Evolutionary conservation across 1,139 yeast genomes (phyloP).

Genomic region (Scheffersomyces illinoinensis): DNA sequence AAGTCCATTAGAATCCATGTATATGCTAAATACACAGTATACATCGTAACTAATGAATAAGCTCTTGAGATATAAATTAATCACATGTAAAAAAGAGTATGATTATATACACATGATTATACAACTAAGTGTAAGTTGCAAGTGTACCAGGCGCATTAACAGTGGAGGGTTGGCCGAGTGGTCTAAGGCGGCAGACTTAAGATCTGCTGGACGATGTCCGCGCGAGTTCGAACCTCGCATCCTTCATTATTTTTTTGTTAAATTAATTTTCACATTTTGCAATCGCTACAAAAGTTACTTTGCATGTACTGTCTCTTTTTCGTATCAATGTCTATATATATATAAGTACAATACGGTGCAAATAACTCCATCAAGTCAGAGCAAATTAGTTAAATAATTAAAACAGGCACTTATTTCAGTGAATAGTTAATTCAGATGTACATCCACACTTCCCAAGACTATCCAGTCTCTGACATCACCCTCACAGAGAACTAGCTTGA

Average conservation of each 20-base stretch:
- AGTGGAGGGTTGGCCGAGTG: slow-evolving; percentile 58
- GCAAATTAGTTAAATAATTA: background rate
- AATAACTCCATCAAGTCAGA: background rate
- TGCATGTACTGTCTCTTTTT: background rate
- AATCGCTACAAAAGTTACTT: background rate
- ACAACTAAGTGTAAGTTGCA: too few species aligned
- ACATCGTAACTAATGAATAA: background rate
- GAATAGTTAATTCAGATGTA: slow-evolving; percentile 19
- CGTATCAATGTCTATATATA: background rate
- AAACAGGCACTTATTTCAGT: background rate
- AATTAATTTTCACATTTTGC: background rate
- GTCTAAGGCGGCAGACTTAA: slow-evolving; percentile 59
- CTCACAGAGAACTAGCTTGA: slow-evolving; percentile 70
- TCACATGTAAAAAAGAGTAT: too few species aligned
- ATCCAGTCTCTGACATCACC: slow-evolving; percentile 78
- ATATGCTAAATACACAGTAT: too few species aligned
- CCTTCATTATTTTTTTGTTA: slow-evolving; percentile 55
- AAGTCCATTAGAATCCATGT: background rate
- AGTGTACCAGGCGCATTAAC: background rate
- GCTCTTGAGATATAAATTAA: too few species aligned
- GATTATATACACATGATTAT: too few species aligned
- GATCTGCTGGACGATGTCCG: slow-evolving; percentile 63
- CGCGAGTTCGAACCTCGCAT: slow-evolving; percentile 89
- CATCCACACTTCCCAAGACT: slow-evolving; percentile 60
- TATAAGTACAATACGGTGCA: background rate